Percentiles rank a stretch among this genome's conserved stretches.
phyloP scores from a whole-genome alignment of 2,329 filamentous ascomycete genomes.

The Volutella citrinella region DNA sequence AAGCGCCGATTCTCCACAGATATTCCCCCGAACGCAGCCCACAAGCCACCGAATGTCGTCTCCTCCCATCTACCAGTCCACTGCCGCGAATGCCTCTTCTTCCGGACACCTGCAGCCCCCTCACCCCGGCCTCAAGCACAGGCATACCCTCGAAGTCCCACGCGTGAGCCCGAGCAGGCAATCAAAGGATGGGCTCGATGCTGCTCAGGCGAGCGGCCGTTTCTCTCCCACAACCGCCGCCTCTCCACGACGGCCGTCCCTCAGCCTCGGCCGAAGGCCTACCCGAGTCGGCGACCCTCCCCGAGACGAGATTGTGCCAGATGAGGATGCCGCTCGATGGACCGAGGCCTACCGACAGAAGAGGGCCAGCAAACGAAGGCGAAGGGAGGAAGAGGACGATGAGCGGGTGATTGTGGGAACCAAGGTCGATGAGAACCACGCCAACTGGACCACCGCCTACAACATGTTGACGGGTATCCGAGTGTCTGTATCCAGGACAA shows the following conservation, averaged over 20 bases:
- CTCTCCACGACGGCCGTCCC: conserved; percentile 71
- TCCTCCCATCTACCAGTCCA: conserved; percentile 53
- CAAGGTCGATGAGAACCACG: conserved; percentile 95
- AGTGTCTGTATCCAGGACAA: conserved; percentile 92
- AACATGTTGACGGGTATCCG: conserved; percentile 99
- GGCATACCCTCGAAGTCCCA: conserved; percentile 86
- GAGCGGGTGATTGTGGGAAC: conserved; percentile 93
- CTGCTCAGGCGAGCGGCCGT: conserved; percentile 68
- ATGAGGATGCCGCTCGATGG: conserved; percentile 90
- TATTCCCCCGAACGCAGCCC: conserved; percentile 14
- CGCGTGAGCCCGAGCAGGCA: conserved; percentile 61
- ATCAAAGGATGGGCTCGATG: conserved; percentile 71
- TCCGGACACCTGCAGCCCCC: conserved; percentile 51
- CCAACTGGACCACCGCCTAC: conserved; percentile 97
- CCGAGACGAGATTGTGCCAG: conserved; percentile 77
- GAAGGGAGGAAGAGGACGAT: conserved; percentile 84
- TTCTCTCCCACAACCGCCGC: conserved; percentile 67
- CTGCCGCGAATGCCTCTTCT: conserved; percentile 39
- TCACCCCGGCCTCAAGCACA: conserved; percentile 62
- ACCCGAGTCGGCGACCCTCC: conserved; percentile 83
- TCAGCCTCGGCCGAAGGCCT: conserved; percentile 74
- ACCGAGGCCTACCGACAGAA: conserved; percentile 91
- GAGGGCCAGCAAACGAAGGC: conserved; percentile 79
- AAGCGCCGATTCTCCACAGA: conserved; percentile 26
- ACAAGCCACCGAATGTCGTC: conserved; percentile 62